Evolutionary conservation across 2,329 filamentous ascomycete genomes (phyloP).

Genomic region (Plenodomus lindquistii): DNA sequence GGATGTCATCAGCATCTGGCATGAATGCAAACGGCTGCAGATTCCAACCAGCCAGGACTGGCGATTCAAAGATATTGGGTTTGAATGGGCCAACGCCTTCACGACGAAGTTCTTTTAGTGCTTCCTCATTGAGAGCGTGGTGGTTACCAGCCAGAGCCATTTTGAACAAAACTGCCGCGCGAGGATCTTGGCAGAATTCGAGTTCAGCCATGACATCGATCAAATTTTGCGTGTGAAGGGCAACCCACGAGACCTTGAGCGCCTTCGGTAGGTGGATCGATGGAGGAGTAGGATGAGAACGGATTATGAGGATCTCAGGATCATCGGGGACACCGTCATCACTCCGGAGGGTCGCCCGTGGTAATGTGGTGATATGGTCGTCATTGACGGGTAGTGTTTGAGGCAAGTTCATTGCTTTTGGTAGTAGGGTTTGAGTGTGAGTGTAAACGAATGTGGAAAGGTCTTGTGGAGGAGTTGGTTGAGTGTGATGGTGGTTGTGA

Average conservation of each 20-base stretch:
- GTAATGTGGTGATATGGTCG: neutral
- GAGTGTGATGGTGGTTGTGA: neutral
- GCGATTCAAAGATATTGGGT: constrained; percentile 4
- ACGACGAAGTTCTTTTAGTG: constrained; percentile 5
- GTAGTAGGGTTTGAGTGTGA: neutral
- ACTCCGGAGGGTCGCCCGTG: neutral
- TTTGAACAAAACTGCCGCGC: neutral
- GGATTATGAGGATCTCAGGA: neutral
- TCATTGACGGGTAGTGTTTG: neutral
- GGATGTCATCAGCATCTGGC: constrained; percentile 1
- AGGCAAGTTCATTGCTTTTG: neutral
- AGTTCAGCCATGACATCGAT: constrained; percentile 13
- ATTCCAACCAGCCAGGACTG: constrained; percentile 3
- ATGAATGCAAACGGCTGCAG: constrained; percentile 1
- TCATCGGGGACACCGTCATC: neutral
- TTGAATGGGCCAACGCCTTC: constrained; percentile 1
- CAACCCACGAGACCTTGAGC: neutral
- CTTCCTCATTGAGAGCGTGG: constrained; percentile 8
- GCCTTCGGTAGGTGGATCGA: neutral
- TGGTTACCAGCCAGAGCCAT: constrained; percentile 2
- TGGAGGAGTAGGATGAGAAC: neutral
- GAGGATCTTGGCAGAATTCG: constrained; percentile 6
- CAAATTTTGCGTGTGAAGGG: constrained; percentile 11
- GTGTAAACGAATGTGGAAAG: neutral
- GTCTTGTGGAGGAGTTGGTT: neutral